Evolutionary conservation across 2,329 filamentous ascomycete genomes (phyloP).

Genomic region (Trichoderma semiorbis): DNA sequence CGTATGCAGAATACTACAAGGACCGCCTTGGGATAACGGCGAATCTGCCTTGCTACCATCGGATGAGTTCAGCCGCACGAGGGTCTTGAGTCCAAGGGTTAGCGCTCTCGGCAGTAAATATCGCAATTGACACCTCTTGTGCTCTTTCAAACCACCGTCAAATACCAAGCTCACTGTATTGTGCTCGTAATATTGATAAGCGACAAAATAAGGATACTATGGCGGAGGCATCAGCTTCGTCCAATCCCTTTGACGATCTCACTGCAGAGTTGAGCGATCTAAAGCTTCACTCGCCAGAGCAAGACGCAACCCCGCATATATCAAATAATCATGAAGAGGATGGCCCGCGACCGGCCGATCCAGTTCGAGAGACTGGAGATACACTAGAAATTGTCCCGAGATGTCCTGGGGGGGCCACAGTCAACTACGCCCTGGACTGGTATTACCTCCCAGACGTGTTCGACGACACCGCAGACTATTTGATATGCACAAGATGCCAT

Average conservation of each 20-base stretch:
- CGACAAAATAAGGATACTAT: background rate
- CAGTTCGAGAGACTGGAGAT: conserved; percentile 18
- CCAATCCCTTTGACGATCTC: background rate
- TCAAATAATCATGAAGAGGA: background rate
- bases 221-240: background rate
- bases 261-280: background rate
- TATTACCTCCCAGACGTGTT: conserved; percentile 27
- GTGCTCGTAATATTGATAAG: background rate
- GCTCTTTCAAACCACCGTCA: background rate
- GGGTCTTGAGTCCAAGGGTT: background rate
- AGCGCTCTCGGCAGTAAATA: background rate
- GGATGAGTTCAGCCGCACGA: background rate
- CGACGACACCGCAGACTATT: conserved; percentile 23
- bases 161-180: no score
- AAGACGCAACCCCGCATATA: background rate
- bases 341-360: background rate
- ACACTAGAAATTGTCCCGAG: conserved; percentile 25
- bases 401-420: conserved; percentile 27
- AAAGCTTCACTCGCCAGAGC: background rate
- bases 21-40: background rate
- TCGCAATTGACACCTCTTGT: background rate
- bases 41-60: conserved; percentile 6
- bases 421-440: conserved; percentile 32
- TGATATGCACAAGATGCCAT: conserved; percentile 42
- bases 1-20: background rate